Base-by-base conservation (phyloP, 2,329 filamentous ascomycete genomes). In the Pyrenophora teres region DNA sequence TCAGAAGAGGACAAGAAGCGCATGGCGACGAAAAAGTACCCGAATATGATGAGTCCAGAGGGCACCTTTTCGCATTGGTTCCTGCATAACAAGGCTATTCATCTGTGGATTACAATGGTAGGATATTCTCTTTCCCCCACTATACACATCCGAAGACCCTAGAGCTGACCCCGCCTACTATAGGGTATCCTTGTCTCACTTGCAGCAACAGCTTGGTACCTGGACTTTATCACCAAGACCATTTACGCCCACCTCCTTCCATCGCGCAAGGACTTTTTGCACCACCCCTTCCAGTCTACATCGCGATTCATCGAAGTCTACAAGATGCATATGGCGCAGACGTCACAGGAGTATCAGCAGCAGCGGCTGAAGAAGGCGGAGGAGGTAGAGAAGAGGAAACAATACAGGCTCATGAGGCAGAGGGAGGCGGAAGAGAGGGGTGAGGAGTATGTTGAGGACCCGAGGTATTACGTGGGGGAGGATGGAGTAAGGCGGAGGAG, bases 41-140 rank as follows among this genome's bases (percentile, higher is more conserved):
- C 94, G 1, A 87, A 92, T 64, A 87, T 95, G 82, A 92, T 96
- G 81, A 89, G 93, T 40, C 87, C 92, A 0, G 81, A 88, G 69
- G 90, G 91, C 5, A 90, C 88, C 0, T 91, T 90, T 74, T 82
- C 89, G 76, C 83, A 93, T 74, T 92, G 88, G 84, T 92, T 97
- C 74, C 80, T 96, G 71, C 86, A 90, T 62, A 93, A 85, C 71
- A 83, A 83, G 52, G 77, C 78, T 49, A 83, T 97, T 50, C 93
- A 99, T 74, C 74, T 90, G 23, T 88, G 83, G 73, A 92, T 99
- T 71, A 89, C 90, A 2, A 81, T 97, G 79, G 91, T 96, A 80
- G 12, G 7, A 7, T 30, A 3, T 10, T 52, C 71, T 8, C 6
- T 43, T 39, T 7, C 32, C 15, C 4, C 46, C 25, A 10, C 32